These are phyloP conservation scores for Cyclotella distinguenda DNA, from an alignment of 108 stramenopile genomes.

Conservation along the genomic window DNA sequence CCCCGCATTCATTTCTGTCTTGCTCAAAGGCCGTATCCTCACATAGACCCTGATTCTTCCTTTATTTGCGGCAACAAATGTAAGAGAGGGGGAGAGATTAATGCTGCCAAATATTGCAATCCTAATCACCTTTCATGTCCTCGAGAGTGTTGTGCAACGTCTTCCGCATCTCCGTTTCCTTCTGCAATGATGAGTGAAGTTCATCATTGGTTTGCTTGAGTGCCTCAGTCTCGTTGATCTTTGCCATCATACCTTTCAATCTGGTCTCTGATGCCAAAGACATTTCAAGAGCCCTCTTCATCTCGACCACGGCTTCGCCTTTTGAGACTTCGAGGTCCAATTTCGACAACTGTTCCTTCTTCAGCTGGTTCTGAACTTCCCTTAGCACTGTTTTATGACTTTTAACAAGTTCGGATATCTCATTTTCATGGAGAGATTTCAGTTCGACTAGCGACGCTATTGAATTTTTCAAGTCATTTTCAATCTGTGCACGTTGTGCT, in stretches of 20 bases:
- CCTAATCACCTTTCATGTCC: constrained; percentile 58
- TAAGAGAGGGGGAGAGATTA: not conserved
- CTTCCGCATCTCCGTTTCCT: constrained; percentile 60
- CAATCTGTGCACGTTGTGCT: not conserved
- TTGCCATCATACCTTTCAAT: constrained; percentile 26
- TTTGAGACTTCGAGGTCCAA: constrained; percentile 31
- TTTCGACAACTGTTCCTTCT: constrained; percentile 27
- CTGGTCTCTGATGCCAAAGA: constrained; percentile 23
- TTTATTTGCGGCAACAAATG: not conserved
- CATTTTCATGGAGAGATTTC: constrained; percentile 6
- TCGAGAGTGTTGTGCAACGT: constrained; percentile 65
- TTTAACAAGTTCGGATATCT: constrained; percentile 12
- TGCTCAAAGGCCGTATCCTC: constrained; percentile 57
- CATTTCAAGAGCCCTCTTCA: constrained; percentile 31
- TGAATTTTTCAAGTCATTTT: not conserved
- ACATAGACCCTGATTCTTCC: constrained; percentile 67
- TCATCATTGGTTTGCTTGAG: constrained; percentile 47
- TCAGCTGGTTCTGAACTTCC: constrained; percentile 18
- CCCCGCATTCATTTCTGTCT: constrained; percentile 34
- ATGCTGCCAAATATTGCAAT: not conserved
- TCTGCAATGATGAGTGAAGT: constrained; percentile 46
- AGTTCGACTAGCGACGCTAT: constrained; percentile 6
- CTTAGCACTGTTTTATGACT: constrained; percentile 17
- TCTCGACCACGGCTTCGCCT: constrained; percentile 23
- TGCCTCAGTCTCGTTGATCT: constrained; percentile 39